Base-by-base conservation (phyloP, 2,329 filamentous ascomycete genomes). In the Alternaria postmessia region DNA sequence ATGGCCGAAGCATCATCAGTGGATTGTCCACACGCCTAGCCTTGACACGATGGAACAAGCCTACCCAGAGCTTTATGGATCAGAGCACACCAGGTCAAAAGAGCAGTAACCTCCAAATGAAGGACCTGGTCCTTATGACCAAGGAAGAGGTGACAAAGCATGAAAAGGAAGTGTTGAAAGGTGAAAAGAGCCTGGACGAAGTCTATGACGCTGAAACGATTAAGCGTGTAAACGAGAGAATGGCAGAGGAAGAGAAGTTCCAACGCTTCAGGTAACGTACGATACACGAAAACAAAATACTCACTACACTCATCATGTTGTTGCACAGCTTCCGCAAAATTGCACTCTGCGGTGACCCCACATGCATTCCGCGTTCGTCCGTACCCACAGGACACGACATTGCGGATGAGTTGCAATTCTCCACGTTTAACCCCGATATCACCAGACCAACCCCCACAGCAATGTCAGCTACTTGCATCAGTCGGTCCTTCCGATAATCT, bases 71-170 rank as follows among this genome's bases (percentile, higher is more conserved):
- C 24, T 91, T 87, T 65, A 82, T 92, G 14, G 90, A 93, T 42
- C 82, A 87, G 54, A 85, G 84, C 32, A 86, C 87, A 41, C 85
- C 89, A n/a, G 88, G 89, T 22, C 94, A 98, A 77, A 96, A 91
- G 73, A 88, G 85, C 46, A 89, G 91, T n/a, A 86, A 84, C 3
- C 68, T 98, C 5, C 79, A 83, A 32, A 79, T 94, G 68, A 84
- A 85, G 28, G 89, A 96, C 46, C 75, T 97, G 61, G 93, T 97
- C 0, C 91, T 91, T 70, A 92, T 97, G 92, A 97, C 94, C 1
- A 96, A 94, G 77, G 94, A 97, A 62, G 94, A 97, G 79, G 92
- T 91, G 3, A 81, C 84, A 16, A 84, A 86, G 59, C 95, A 99
- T 78, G 92, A 96, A 75, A 91, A 89, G 76, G 67, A 92, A 72